Base-by-base conservation (phyloP, 305 asterid species). In the Fraxinus platypoda region DNA sequence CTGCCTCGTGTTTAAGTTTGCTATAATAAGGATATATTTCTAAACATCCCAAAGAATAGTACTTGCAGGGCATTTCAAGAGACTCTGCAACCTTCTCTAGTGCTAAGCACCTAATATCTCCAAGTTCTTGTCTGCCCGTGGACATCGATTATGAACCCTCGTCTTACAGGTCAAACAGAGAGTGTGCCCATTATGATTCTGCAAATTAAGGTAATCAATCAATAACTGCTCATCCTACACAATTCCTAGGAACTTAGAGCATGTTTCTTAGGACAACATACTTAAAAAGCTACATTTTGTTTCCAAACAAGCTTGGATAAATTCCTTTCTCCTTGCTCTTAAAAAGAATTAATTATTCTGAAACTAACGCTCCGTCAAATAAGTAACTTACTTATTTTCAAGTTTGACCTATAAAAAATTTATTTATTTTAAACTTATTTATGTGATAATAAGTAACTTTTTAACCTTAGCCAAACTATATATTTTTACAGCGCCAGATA, bases 141-240 rank as follows among this genome's bases (percentile, higher is more conserved):
- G 94, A 76, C 94, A 90, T 57, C 92, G 85, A 8, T 91, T 91
- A 77, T 90, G 93, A 41, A 91, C 94, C 89, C 93, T 87, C 4
- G 89, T 85, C 88, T 91, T 91, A 86, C 94, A 91, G 77, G 93
- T 90, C 6, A 92, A 90, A 86, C 93, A 91, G 46, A 91, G 89
- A 0, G 95, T 90, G 88, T 91, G 95, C 79, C 95, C 95, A 4
- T 91, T 90, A 77, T 85, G 95, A 86, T 93, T 90, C 95, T 91
- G 90, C 66, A 81, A 74, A 79, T n/a, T 31, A 64, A 71, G 74
- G 76, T 21, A 64, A 79, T 34, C 23, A 41, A 57, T 75, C 54
- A 82, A 75, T 30, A 5, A 52, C 43, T 76, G 52, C 43, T 87
- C 54, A 83, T 31, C 52, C 80, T 64, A 49, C 38, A 68, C 21